Evolutionary conservation across 306 rosid species (phyloP), one percentile per base, ranked within the genome.

Genomic region (Begonia masoniana): DNA sequence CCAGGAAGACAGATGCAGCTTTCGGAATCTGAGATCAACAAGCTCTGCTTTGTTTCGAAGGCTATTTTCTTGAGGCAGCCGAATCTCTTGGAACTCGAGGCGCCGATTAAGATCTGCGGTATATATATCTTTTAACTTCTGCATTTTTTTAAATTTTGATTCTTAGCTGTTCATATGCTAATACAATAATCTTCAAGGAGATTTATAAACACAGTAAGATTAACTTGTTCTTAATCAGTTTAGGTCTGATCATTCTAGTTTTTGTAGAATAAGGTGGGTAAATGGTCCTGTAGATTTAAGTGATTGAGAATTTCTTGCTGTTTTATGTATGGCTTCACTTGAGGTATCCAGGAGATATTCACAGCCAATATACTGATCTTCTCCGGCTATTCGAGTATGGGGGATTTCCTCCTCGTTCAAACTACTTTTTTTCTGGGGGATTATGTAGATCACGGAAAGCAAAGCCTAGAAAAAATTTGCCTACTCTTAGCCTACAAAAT

Each of bases 21-120:
- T 66, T 73, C 76, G 41, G 97, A 89, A 73, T 3, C 76, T 3
- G 95, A 85, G 56, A 89, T 85, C 50, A 74, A 67, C 54, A 81
- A 85, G 74, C 94, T 89, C 52, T 89, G 95, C 71, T 9, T 67
- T 43, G 78, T 71, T 7, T 89, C 97, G 10, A 76, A 41, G 59
- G 74, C 63, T 26, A 76, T 82, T 55, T 89, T 89, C 76, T 47
- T 73, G 66, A 85, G 66, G 67, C 95, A 89, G 62, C 94, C 97
- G 1, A 85, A 72, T 69, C 83, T 89, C 21, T 75, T 85, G 77
- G 89, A 85, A 69, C 82, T 89, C 41, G 91, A 82, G 43, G 94
- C 94, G 17, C 95, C 97, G 9, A 50, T 85, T 65, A 82, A 80
- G 70, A 89, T 89, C 47, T 89, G 97, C 70, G 97, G 97, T 89